Evolutionary conservation across 345 rosid species (phyloP), one percentile per base, ranked within the genome.

Genomic region (Anacardium occidentale): DNA sequence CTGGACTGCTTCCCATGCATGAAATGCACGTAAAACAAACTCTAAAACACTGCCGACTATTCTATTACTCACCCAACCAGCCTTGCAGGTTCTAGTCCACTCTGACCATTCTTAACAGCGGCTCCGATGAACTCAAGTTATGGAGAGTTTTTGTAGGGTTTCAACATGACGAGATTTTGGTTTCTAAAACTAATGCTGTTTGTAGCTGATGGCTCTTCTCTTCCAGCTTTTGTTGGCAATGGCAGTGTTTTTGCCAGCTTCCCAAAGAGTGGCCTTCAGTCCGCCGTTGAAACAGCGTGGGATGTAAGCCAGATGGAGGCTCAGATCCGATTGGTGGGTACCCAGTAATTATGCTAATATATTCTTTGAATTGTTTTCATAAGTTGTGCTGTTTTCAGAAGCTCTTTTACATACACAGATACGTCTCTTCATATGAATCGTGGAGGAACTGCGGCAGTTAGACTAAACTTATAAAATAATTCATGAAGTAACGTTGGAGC

Each of bases 251-350:
- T 95, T 45, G 82, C 90, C 4, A 98, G 99, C 15, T 86, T n/a
- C 64, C 97, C 96, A 3, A 54, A 75, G 61, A 78, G 86, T 53
- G 93, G 91, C 83, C 82, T 92, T 77, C 86, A 91, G 75, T 85
- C 96, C 24, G 92, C 93, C 56, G 90, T 95, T 68, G 90, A 85
- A 70, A 95, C 97, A 7, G 99, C 99, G 0, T 93, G 99, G 6
- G 99, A 91, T 75, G 2, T 79, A 20, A 81, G 75, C 42, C 96
- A 92, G 88, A 95, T 92, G 81, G 71, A 79, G 65, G 90, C 82
- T 10, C 86, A 84, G 77, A 83, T 95, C 37, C 74, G 83, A 73
- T 70, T 95, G 44, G 66, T 89, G 22, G 99, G 99, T 72, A 95
- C 99, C 22, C 93, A 91, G 89, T 95, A n/a, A n/a, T n/a, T n/a